These are phyloP conservation scores for Candida insectalens DNA, from an alignment of 805 yeast species.

Conservation along the genomic window DNA sequence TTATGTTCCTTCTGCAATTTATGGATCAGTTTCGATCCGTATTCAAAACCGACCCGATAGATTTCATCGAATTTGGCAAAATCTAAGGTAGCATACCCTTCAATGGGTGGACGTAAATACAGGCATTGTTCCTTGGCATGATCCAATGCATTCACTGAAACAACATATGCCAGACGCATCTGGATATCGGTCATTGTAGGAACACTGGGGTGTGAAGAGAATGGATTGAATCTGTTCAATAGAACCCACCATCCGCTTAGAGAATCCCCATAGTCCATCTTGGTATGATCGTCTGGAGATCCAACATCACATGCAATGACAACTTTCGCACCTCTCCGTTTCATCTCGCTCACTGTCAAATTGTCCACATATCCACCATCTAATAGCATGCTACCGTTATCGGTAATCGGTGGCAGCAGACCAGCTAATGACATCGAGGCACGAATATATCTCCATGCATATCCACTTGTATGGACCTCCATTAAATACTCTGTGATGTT, in stretches of 20 bases:
- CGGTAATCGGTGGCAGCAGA: conserved; percentile 78
- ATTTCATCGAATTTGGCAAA: conserved; percentile 90
- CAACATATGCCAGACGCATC: conserved; percentile 84
- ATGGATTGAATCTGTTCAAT: conserved; percentile 81
- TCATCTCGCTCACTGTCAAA: conserved; percentile 88
- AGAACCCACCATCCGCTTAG: conserved; percentile 89
- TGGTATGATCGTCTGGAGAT: conserved; percentile 83
- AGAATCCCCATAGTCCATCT: conserved; percentile 87
- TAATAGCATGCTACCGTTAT: conserved; percentile 82
- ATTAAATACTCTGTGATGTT: conserved; percentile 90
- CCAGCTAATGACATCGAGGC: conserved; percentile 98
- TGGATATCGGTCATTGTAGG: conserved; percentile 96
- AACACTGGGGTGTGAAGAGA: conserved; percentile 75
- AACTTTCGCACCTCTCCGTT: conserved; percentile 73
- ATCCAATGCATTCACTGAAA: conserved; percentile 89
- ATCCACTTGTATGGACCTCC: conserved; percentile 90
- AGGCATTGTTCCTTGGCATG: conserved; percentile 84
- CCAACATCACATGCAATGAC: conserved; percentile 96
- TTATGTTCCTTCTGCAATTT: conserved; percentile 41
- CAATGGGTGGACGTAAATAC: conserved; percentile 91
- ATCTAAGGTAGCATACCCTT: conserved; percentile 82
- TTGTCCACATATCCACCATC: conserved; percentile 97
- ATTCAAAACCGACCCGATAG: conserved; percentile 66
- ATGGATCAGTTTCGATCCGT: conserved; percentile 51
- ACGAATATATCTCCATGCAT: conserved; percentile 90